Base-by-base conservation (phyloP, 805 yeast species). In the Saccharomyces mikatae region DNA sequence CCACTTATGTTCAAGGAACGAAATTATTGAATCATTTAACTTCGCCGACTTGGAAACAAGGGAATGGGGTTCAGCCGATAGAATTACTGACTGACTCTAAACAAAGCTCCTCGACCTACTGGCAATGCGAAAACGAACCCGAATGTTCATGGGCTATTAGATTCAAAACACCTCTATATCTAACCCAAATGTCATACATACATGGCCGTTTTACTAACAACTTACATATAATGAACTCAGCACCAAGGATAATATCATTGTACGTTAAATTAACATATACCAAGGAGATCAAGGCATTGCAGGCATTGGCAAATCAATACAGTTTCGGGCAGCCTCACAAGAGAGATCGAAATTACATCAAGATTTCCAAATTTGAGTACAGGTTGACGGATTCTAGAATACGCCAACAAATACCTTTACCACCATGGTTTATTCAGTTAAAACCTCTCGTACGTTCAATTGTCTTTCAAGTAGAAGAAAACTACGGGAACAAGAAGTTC, bases 201-300 rank as follows among this genome's bases (percentile, higher is more conserved):
- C 78, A 76, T 56, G 71, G 72, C 9, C 61, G 74, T 32, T 69
- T 70, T 29, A 59, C 64, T n/a, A 71, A 72, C 58, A 71, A 71
- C 52, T 56, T 71, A 22, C 74, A 72, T 29, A 54, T 71, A 27
- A 62, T 74, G 62, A 70, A 71, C 36, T 71, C 78, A 5, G 74
- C 76, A 9, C 79, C 79, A 3, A 68, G 65, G 46, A 54, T 50
- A 4, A 60, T 72, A 1, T 62, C 73, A 2, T 55, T 75, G 1
- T 74, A 65, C 58, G 65, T 71, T 10, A 61, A 61, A 24, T 56
- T 68, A 28, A 55, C 58, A 31, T 48, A 46, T 46, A 22, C 52
- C 36, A 56, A 48, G 21, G 59, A 57, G 22, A 44, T 31, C 3
- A 48, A 51, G 8, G 50, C 47, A 13, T 52, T 65, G 29, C 30